Evolutionary conservation across 2,329 filamentous ascomycete genomes (phyloP), one percentile per base, ranked within the genome.

Genomic region (Alternaria gaisen): DNA sequence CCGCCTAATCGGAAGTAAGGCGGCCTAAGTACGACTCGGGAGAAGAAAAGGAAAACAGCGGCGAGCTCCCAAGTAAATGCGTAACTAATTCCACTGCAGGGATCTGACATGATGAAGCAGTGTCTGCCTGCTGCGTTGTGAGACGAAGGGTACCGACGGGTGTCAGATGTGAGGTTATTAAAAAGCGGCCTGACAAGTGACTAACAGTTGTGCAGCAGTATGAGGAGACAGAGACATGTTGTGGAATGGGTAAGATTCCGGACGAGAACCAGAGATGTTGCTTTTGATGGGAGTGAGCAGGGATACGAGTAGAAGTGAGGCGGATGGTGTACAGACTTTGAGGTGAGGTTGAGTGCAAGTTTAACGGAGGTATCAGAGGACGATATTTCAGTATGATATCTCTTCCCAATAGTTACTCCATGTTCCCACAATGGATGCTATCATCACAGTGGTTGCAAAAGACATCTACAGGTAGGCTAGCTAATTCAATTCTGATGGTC

Each of bases 101-200:
- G 24, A 50, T 52, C 12, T 36, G 7, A 30, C 22, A 16, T 20
- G n/a, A 20, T 7, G 22, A 30, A 14, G 50, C 50, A 8, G 50
- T 41, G 50, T 22, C 30, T 36, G 32, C 46, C 20, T 22, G 32
- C 20, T 2, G 20, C 16, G 46, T 50, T 50, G 46, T 50, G 46
- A 38, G 30, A 38, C 34, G 32, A 24, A 34, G 30, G 11, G 46
- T 26, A 50, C 30, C 30, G 46, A 40, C 36, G 3, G 46, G 46
- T 48, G 46, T 50, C 46, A 50, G 46, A 50, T 50, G 57, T 41
- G 46, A 56, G 53, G 53, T 46, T 44, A 56, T 60, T 56, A 46
- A 34, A 60, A 56, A 41, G 53, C 34, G 41, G 46, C 26, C 53
- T 60, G 58, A 60, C 58, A 60, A 53, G 56, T 47, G 46, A 43